Evolutionary conservation across 2,329 filamentous ascomycete genomes (phyloP), one percentile per base, ranked within the genome.

Genomic region (Cadophora sp.): DNA sequence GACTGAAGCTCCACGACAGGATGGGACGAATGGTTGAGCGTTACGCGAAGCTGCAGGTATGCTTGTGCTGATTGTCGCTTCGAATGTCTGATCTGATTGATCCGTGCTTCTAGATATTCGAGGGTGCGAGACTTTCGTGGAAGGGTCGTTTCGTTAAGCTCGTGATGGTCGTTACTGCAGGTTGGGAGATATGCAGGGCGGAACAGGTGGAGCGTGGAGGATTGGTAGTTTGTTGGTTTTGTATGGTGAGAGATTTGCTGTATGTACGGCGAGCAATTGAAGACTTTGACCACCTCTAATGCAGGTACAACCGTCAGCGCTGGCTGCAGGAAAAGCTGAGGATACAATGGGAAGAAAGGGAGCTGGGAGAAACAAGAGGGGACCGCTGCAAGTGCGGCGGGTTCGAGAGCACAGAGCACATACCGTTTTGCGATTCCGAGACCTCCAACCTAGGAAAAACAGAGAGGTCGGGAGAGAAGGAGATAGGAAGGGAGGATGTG

Each of bases 31-130:
- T 34, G 27, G 53, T 22, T 68, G 71, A 64, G 72, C 72, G 73
- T 75, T 75, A 76, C 73, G 75, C 77, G 74, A 76, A 74, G 71
- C 72, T 77, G 75, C 74, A 79, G 77, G 76, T 79, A 75, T 76
- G 78, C 73, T 76, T 77, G 78, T 77, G 75, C 77, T 72, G 73
- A 71, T 70, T 66, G 67, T 77, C 73, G 74, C 75, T 75, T 76
- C 73, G 68, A 69, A 67, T 58, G 60, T 67, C 19, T 46, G 64
- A 60, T 63, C 29, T 46, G 58, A 63, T 73, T 73, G 73, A 76
- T 71, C 73, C 71, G 74, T 72, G 73, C 75, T 75, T 76, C 14
- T 34, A 6, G 66, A 66, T 71, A 65, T 70, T 74, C 74, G 73
- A 75, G 73, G 71, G 69, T 71, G 70, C 69, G 69, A 72, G 71